A percentile compares a stretch with the other conserved stretches of the same genome.
These are phyloP conservation scores for Serendipita sp. DNA, from an alignment of 1,284 basidiomycete genomes.

Conservation along the genomic window DNA sequence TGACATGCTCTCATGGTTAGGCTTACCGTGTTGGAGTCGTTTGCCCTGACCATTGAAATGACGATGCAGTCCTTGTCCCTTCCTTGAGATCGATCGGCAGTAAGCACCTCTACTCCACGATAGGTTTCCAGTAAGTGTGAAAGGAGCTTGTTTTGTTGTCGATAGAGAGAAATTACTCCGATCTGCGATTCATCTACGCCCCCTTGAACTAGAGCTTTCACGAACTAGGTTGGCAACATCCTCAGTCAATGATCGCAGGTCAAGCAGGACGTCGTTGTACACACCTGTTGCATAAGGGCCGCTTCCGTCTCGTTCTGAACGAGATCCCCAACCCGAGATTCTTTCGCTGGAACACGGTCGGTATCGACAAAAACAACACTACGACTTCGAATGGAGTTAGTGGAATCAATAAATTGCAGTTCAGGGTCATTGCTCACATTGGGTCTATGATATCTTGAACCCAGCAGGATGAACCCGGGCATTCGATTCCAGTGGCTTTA, in stretches of 20 bases:
- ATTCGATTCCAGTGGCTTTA: constrained; percentile 19
- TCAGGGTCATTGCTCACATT: constrained; percentile 28
- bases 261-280: constrained; percentile 9
- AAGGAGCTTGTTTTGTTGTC: constrained; percentile 87
- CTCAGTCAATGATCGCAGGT: not conserved
- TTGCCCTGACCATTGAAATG: constrained; percentile 84
- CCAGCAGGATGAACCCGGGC: constrained; percentile 44
- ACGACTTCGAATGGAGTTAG: constrained; percentile 31
- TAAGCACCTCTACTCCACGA: constrained; percentile 70
- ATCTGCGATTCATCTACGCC: constrained; percentile 62
- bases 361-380: constrained; percentile 92
- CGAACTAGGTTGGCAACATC: constrained; percentile 39
- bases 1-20: constrained; percentile 8
- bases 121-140: constrained; percentile 38
- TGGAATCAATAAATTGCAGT: not conserved
- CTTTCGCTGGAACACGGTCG: constrained; percentile 57
- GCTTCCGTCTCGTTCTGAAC: constrained; percentile 84
- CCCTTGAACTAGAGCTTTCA: constrained; percentile 44
- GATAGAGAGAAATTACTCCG: constrained; percentile 81
- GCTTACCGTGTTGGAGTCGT: constrained; percentile 55
- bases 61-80: constrained; percentile 93
- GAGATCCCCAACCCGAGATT: constrained; percentile 73
- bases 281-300: constrained; percentile 26
- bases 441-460: constrained; percentile 50
- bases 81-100: constrained; percentile 91